Percentiles rank a stretch among this genome's conserved stretches.
Evolutionary conservation across 768 basidiomycete genomes (phyloP).

Genomic region (Leccinum variicolor): DNA sequence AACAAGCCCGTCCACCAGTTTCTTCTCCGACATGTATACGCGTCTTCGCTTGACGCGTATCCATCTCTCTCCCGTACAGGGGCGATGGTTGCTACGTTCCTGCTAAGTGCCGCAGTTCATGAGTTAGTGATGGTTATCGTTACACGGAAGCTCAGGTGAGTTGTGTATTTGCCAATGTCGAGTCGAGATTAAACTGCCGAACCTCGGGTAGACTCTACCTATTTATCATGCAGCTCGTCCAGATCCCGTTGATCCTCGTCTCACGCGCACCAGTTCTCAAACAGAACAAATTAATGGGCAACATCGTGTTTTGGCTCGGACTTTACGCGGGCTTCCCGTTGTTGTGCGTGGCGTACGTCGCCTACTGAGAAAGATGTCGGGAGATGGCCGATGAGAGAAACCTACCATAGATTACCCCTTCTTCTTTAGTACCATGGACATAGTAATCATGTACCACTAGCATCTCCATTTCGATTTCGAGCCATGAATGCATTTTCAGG

Average conservation of each 20-base stretch:
- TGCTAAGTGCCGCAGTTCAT: conserved; percentile 85
- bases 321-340: conserved; percentile 91
- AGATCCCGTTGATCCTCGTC: conserved; percentile 86
- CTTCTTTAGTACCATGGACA: background rate
- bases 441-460: background rate
- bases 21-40: conserved; percentile 93
- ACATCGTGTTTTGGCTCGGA: conserved; percentile 91
- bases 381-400: conserved; percentile 4
- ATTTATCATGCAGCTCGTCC: conserved; percentile 79
- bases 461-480: background rate
- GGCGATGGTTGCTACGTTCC: conserved; percentile 93
- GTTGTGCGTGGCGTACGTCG: conserved; percentile 75
- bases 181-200: background rate
- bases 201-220: conserved; percentile 65
- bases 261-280: conserved; percentile 76
- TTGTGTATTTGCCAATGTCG: background rate
- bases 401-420: background rate
- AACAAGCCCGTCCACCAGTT: conserved; percentile 96
- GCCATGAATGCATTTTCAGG: background rate
- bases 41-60: conserved; percentile 78
- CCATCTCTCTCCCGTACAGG: conserved; percentile 61
- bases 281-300: conserved; percentile 77
- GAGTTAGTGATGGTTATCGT: conserved; percentile 97
- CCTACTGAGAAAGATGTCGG: conserved; percentile 39
- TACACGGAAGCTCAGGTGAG: conserved; percentile 84